phyloP scores from a whole-genome alignment of 2,329 filamentous ascomycete species.

The Raffaelea deltoideospora region DNA sequence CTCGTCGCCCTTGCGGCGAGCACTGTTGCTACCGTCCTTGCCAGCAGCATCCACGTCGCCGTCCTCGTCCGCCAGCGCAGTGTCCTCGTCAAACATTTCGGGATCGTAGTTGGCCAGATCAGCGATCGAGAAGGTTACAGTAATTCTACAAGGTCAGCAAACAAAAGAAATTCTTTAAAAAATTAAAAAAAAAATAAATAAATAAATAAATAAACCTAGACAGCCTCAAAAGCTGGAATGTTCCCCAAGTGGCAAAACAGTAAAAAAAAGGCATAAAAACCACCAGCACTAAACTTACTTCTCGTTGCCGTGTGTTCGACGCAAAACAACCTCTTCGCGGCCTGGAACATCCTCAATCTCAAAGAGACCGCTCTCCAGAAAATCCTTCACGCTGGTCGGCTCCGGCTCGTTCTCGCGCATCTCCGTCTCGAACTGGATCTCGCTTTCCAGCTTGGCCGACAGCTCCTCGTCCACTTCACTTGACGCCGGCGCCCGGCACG shows the following conservation, averaged over 20 bases:
- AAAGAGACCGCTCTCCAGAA: conserved; percentile 73
- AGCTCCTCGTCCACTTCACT: conserved; percentile 61
- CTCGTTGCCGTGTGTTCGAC: conserved; percentile 73
- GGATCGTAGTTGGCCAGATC: conserved; percentile 58
- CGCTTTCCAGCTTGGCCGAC: conserved; percentile 68
- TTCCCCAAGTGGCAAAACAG: too few relatives aligned
- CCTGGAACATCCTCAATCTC: conserved; percentile 70
- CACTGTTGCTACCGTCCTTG: conserved; percentile 39
- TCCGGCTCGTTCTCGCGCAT: conserved; percentile 58
- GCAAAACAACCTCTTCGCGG: conserved; percentile 75
- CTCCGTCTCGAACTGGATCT: conserved; percentile 71
- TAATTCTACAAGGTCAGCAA: conserved; percentile 23
- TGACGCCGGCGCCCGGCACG: conserved; percentile 23
- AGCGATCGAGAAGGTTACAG: conserved; percentile 69
- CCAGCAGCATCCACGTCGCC: conserved; percentile 24
- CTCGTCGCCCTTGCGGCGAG: conserved; percentile 37
- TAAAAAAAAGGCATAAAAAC: too few relatives aligned
- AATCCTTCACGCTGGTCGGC: conserved; percentile 70
- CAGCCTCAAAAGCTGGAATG: too few relatives aligned
- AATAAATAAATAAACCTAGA: too few relatives aligned
- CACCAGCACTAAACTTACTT: conserved; percentile 47
- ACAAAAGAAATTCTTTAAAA: background rate
- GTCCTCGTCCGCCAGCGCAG: conserved; percentile 39
- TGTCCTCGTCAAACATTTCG: conserved; percentile 41
- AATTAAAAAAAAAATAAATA: too few relatives aligned